Evolutionary conservation across 1,284 basidiomycete species (phyloP).

Genomic region (Spongispora temasekensis): DNA sequence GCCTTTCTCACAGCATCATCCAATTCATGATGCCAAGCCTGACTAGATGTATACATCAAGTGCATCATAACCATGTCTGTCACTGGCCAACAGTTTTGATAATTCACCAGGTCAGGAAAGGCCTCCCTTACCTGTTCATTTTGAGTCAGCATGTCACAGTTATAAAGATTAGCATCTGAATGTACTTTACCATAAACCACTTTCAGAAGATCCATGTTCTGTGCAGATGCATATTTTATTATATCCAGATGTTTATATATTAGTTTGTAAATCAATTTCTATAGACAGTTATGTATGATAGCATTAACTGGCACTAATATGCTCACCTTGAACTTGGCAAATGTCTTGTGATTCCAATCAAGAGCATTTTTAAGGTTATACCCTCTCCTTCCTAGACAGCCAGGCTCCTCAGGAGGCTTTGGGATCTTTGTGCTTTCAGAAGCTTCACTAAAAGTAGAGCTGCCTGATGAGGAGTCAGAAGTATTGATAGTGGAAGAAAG

Average conservation of each 20-base stretch:
- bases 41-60: background rate
- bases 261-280: background rate
- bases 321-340: constrained; percentile 7
- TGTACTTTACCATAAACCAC: background rate
- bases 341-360: constrained; percentile 4
- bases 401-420: constrained; percentile 3
- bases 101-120: background rate
- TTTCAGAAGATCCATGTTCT: background rate
- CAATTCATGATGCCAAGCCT: background rate
- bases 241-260: background rate
- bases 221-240: background rate
- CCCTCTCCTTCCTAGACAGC: background rate
- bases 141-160: too few relatives aligned
- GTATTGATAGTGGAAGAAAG: too few relatives aligned
- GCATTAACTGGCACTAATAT: background rate
- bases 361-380: constrained; percentile 2
- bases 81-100: background rate
- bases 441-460: too few relatives aligned
- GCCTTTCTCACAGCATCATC: too few relatives aligned
- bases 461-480: too few relatives aligned
- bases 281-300: background rate
- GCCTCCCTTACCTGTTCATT: background rate
- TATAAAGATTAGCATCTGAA: too few relatives aligned
- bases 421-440: constrained; percentile 3
- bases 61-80: background rate